Evolutionary conservation across 257 asterid genomes (phyloP), one percentile per base, ranked within the genome.

Genomic region (Orobanche coerulescens): DNA sequence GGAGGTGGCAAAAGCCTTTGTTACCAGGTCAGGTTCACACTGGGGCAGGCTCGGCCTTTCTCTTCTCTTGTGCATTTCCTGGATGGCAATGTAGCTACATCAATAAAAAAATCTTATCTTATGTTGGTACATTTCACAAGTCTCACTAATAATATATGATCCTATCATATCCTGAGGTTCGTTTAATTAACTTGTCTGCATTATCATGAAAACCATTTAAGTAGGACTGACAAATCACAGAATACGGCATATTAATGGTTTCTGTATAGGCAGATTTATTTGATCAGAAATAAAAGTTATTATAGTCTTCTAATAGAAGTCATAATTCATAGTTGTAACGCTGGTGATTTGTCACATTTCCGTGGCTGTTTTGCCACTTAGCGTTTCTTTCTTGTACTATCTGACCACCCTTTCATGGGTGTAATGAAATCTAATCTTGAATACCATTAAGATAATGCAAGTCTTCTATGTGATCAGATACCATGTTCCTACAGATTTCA

Each of bases 1-100:
- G 95, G 97, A 69, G 98, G 98, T 58, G 98, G 97, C 67, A 93
- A 89, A 81, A 93, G 98, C 67, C 94, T 93, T 49, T 89, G 98
- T 71, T 93, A 93, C 84, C 98, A 93, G 98, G 98, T 88, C 48
- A 70, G 76, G 26, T 55, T 69, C 66, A 58, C 67, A 59, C 18
- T 75, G 69, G 23, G 69, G 23, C 40, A 40, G 46, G 20, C 22
- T 10, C 56, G 56, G 23, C 48, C 43, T 40, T 37, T 43, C 20
- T 44, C 30, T 37, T 52, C 55, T 23, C 14, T 36, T 60, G 11
- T 52, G 14, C 36, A 69, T 74, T 62, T 54, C 19, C 39, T 47
- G 50, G 58, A 66, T 23, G 69, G 61, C 3, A 42, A 44, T 67
- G 46, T 49, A 56, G 47, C 48, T 48, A 15, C 52, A 40, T 19